A percentile compares a stretch with the other conserved stretches of the same genome.
These are phyloP conservation scores for Erysiphe pulchra DNA, from an alignment of 2,329 filamentous ascomycete species.

Conservation along the genomic window DNA sequence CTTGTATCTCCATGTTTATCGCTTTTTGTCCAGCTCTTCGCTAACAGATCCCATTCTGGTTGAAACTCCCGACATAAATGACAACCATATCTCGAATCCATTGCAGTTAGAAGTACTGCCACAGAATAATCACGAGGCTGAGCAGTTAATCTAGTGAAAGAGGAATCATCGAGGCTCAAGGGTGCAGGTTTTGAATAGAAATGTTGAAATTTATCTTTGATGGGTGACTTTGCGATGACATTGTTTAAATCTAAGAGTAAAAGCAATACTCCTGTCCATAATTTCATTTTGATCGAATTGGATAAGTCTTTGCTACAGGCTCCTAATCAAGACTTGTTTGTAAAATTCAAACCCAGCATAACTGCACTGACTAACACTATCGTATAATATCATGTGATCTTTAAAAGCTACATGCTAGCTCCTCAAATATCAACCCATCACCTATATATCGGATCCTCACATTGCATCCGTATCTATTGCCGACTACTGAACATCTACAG, in stretches of 20 bases:
- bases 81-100: slow-evolving; percentile 65
- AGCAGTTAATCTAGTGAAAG: slow-evolving; percentile 51
- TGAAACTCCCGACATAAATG: slow-evolving; percentile 74
- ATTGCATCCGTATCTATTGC: no score
- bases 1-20: slow-evolving; percentile 50
- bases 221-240: slow-evolving; percentile 37
- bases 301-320: no score
- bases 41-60: slow-evolving; percentile 75
- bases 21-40: slow-evolving; percentile 66
- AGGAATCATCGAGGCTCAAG: slow-evolving; percentile 51
- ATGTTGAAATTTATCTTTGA: slow-evolving; percentile 39
- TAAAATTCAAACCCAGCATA: no score
- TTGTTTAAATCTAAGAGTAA: not conserved
- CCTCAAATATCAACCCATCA: no score
- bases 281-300: not conserved
- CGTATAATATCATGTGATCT: no score
- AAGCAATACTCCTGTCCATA: not conserved
- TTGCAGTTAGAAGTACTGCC: slow-evolving; percentile 62
- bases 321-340: no score
- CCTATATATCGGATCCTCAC: no score
- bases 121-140: slow-evolving; percentile 63
- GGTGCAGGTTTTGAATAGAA: slow-evolving; percentile 46
- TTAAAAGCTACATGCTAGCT: no score
- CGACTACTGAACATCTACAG: no score
- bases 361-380: no score